phyloP scores from a whole-genome alignment of 345 rosid species.

The Geranium brycei region DNA sequence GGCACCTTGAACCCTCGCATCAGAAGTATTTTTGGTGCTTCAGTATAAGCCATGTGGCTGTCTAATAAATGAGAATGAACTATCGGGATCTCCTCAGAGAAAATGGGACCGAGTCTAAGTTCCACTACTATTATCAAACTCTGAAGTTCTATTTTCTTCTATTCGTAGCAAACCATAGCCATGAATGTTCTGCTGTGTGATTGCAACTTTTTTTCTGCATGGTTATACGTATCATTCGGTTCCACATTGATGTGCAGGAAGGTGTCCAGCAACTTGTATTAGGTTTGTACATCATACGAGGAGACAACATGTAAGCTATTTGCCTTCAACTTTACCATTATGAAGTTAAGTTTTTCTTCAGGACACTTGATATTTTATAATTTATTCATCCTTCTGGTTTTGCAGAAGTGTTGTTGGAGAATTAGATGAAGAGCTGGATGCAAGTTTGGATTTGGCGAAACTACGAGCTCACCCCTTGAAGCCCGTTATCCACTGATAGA shows the following conservation, averaged over 20 bases:
- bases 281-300: slow-evolving; percentile 94
- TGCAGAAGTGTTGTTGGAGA: slow-evolving; percentile 86
- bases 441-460: slow-evolving; percentile 57
- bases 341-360: neutral
- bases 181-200: no score
- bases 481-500: slow-evolving; percentile 66
- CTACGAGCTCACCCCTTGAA: slow-evolving; percentile 93
- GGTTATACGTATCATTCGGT: neutral
- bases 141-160: no score
- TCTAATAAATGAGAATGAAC: no score
- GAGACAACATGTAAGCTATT: slow-evolving; percentile 81
- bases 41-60: no score
- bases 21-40: no score
- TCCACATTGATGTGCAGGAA: slow-evolving; percentile 38
- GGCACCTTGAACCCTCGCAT: no score
- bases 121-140: no score
- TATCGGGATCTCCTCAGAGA: no score
- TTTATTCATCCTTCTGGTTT: neutral
- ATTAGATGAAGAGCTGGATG: slow-evolving; percentile 80
- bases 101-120: no score
- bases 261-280: slow-evolving; percentile 86
- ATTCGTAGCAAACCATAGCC: no score
- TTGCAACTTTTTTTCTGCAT: no score
- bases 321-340: neutral
- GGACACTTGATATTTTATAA: neutral